Evolutionary conservation across 306 rosid genomes (phyloP).

Genomic region (Gynostemma pentaphyllum): DNA sequence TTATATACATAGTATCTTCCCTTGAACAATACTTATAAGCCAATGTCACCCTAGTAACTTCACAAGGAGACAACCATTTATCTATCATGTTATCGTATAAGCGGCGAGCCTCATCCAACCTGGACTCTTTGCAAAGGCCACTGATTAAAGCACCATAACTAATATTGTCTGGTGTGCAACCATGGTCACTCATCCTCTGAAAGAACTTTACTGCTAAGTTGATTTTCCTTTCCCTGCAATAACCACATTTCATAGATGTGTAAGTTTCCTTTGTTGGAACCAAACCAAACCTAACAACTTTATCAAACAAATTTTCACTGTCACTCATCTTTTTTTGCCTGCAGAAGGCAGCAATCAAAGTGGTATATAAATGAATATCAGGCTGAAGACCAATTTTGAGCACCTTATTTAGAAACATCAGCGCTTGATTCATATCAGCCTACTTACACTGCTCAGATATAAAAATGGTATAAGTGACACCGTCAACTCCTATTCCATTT

Average conservation of each 20-base stretch:
- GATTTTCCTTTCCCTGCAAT: constrained; percentile 51
- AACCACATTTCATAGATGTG: constrained; percentile 85
- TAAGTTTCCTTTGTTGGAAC: constrained; percentile 68
- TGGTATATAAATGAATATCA: constrained; percentile 64
- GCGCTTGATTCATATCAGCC: constrained; percentile 40
- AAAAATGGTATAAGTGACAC: constrained; percentile 63
- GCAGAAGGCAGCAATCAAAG: constrained; percentile 63
- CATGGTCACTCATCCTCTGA: constrained; percentile 53
- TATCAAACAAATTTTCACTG: constrained; percentile 46
- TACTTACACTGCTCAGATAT: constrained; percentile 62
- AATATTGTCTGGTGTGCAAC: constrained; percentile 54
- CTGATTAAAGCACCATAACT: constrained; percentile 75
- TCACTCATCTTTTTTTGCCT: constrained; percentile 56
- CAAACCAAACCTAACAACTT: constrained; percentile 43
- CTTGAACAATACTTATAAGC: constrained; percentile 67
- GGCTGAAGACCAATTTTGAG: constrained; percentile 62
- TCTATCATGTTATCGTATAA: constrained; percentile 56
- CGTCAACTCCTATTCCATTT: constrained; percentile 40
- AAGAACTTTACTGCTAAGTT: constrained; percentile 47
- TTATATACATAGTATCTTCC: constrained; percentile 43
- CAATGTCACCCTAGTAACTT: constrained; percentile 75
- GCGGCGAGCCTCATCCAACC: constrained; percentile 53
- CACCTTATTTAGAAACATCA: constrained; percentile 69
- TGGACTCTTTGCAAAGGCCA: constrained; percentile 67
- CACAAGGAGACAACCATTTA: constrained; percentile 70